Evolutionary conservation across 2,329 filamentous ascomycete species (phyloP), one percentile per base, ranked within the genome.

Genomic region (Endothia cerciana): DNA sequence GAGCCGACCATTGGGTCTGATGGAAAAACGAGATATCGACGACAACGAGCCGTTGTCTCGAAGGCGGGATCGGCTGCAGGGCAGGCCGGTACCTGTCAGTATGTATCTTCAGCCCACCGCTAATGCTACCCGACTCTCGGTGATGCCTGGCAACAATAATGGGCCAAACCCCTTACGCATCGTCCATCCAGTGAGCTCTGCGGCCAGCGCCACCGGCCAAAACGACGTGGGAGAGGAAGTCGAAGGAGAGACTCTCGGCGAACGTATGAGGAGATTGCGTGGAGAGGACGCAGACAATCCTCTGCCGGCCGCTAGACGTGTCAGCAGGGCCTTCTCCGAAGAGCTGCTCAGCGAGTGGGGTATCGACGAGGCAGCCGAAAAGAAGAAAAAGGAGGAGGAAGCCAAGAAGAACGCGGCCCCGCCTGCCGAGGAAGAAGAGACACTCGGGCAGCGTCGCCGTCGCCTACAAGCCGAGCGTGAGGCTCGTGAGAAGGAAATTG

Each of bases 1-100:
- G 69, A 84, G 88, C 77, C 79, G 88, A 13, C 91, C 91, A 0
- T 76, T 93, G 5, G 92, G 92, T 4, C 77, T 95, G 64, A 89
- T 95, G 82, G 91, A 96, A 74, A 88, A 87, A 72, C 88, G 92
- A 57, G 90, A 96, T 66, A 80, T 95, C 70, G 95, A 99, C 75
- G 95, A 99, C 73, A 95, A 93, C 64, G 95, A 98, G 75, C 94
- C 95, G 0, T 81, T 97, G 25, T 93, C 91, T 72, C 85, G 85
- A 47, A 89, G 94, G 2, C 88, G 92, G 58, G 91, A 90, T 49
- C 85, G 94, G 64, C 82, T 97, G 7, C 85, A 89, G 53, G 92
- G 91, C 45, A 82, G 85, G 19, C 80, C 82, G 53, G 74, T 74
- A 5, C 71, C 76, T 64, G 76, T 75, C 2, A 68, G 68, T 63